phyloP scores from a whole-genome alignment of 2,329 filamentous ascomycete genomes.

The Colletotrichum tofieldiae region DNA sequence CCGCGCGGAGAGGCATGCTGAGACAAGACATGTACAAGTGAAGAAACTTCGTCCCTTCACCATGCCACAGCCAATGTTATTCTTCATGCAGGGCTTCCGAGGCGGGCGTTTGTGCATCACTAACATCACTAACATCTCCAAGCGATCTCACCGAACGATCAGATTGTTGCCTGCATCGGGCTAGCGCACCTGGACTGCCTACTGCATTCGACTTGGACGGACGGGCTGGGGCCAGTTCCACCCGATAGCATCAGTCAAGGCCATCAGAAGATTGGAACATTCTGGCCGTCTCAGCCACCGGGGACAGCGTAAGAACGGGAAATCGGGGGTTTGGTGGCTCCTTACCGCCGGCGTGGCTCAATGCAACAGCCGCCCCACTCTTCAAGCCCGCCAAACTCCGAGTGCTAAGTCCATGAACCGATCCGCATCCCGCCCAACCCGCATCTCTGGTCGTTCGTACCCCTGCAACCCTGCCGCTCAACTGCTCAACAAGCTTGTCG shows the following conservation, averaged over 20 bases:
- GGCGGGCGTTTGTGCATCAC: not conserved
- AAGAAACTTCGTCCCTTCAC: constrained; percentile 7
- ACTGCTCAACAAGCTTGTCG: constrained; percentile 40
- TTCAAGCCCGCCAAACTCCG: constrained; percentile 40
- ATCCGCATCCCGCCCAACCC: constrained; percentile 19
- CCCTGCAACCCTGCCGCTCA: constrained; percentile 31
- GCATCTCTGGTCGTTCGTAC: not conserved
- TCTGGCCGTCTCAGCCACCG: constrained; percentile 5
- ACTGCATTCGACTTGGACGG: not conserved
- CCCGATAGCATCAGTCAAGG: not conserved
- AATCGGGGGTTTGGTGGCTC: constrained; percentile 20
- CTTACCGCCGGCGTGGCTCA: constrained; percentile 35
- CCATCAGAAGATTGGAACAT: constrained; percentile 4
- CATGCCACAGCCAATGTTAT: not conserved
- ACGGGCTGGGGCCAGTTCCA: not conserved
- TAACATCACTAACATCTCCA: not conserved
- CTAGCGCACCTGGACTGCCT: constrained; percentile 7
- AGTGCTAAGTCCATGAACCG: constrained; percentile 42
- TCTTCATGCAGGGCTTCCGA: not conserved
- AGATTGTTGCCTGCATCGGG: constrained; percentile 21
- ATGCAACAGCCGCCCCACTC: constrained; percentile 30
- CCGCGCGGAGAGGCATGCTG: not conserved
- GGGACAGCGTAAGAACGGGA: not conserved
- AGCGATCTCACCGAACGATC: not conserved
- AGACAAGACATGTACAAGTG: not conserved